These are phyloP conservation scores for Xerocomellus chrysenteron DNA, from an alignment of 768 basidiomycete species.

Conservation along the genomic window DNA sequence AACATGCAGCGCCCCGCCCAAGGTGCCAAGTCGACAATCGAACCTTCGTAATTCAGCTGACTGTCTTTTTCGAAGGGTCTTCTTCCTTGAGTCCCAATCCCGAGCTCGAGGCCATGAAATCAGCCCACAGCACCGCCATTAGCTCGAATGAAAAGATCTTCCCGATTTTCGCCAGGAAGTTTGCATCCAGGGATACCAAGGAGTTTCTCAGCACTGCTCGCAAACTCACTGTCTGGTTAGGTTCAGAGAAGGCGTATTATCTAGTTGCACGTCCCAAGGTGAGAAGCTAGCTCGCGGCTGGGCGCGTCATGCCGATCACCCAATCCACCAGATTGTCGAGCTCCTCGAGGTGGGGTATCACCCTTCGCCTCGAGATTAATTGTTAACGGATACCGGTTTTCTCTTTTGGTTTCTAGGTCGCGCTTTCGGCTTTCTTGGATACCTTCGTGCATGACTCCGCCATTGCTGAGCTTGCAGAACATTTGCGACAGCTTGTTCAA, in stretches of 20 bases:
- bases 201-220: conserved; percentile 24
- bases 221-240: conserved; percentile 47
- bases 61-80: conserved; percentile 1
- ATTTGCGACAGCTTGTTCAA: conserved; percentile 19
- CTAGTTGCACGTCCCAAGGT: conserved; percentile 48
- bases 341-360: conserved; percentile 44
- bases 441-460: conserved; percentile 5
- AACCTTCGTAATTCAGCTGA: not conserved
- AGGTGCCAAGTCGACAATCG: conserved; percentile 2
- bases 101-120: conserved; percentile 12
- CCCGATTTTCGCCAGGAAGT: conserved; percentile 32
- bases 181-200: conserved; percentile 29
- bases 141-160: conserved; percentile 39
- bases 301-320: conserved; percentile 5
- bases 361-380: not conserved
- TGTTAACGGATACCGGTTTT: not conserved
- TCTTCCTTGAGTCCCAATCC: not conserved
- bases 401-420: conserved; percentile 19
- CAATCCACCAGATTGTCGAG: conserved; percentile 44
- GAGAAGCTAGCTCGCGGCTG: conserved; percentile 7
- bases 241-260: conserved; percentile 53
- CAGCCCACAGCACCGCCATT: conserved; percentile 20
- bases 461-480: conserved; percentile 2
- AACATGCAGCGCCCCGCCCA: conserved; percentile 14
- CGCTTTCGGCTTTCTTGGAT: conserved; percentile 15